Percentiles rank a stretch among this genome's conserved stretches.
Conservation (phyloP, 768 basidiomycete genomes). For the Boletellus ananiceps region DNA sequence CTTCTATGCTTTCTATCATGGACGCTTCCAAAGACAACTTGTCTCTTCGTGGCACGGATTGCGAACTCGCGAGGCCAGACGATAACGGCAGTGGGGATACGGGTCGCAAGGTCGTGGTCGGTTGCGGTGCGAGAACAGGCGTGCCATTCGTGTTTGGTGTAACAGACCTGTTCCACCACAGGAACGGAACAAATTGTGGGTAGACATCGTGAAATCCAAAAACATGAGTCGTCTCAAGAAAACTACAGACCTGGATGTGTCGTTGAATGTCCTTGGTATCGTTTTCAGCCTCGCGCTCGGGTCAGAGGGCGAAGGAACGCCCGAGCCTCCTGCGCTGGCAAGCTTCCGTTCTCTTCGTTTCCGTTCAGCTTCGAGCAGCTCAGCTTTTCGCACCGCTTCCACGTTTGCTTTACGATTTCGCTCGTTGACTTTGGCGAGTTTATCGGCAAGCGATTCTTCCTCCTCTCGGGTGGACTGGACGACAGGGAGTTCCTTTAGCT, state of each 20-base stretch:
- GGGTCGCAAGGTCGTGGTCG: slow-evolving; percentile 27
- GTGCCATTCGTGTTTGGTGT: slow-evolving; percentile 51
- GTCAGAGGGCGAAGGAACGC: slow-evolving; percentile 44
- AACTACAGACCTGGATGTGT: slow-evolving; percentile 54
- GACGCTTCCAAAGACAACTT: slow-evolving; percentile 48
- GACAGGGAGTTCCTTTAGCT: slow-evolving; percentile 51
- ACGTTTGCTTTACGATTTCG: slow-evolving; percentile 82
- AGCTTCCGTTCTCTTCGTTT: slow-evolving; percentile 67
- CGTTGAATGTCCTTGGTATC: slow-evolving; percentile 52
- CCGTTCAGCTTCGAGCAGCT: slow-evolving; percentile 62
- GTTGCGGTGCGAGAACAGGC: slow-evolving; percentile 34
- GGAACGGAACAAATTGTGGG: slow-evolving; percentile 4
- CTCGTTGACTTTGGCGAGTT: slow-evolving; percentile 81
- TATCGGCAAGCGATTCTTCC: slow-evolving; percentile 36
- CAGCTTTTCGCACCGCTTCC: slow-evolving; percentile 75
- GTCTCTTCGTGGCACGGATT: slow-evolving; percentile 24
- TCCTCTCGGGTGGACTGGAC: slow-evolving; percentile 22
- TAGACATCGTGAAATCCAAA: slow-evolving; percentile 18
- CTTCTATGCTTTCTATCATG: slow-evolving; percentile 62
- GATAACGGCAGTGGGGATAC: slow-evolving; percentile 34
- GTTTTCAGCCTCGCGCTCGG: slow-evolving; percentile 68
- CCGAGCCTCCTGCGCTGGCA: slow-evolving; percentile 36
- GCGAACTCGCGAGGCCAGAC: slow-evolving; percentile 18
- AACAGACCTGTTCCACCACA: slow-evolving; percentile 23
- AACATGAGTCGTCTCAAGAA: background rate